phyloP scores from a whole-genome alignment of 2,329 filamentous ascomycete genomes.

The Cladosporium sp. region DNA sequence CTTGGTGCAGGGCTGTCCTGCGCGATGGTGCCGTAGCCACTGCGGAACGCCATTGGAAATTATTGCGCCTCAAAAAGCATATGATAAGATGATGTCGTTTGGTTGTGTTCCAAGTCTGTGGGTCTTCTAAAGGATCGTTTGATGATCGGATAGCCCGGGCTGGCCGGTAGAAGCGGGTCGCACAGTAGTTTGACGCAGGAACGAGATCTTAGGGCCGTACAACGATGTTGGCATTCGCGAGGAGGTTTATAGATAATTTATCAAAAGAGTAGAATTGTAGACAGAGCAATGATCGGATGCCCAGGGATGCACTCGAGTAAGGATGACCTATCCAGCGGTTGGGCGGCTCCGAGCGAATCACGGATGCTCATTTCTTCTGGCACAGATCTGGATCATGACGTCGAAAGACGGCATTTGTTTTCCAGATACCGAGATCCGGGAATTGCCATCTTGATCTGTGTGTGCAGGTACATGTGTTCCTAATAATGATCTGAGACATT shows the following conservation, averaged over 20 bases:
- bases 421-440: not conserved
- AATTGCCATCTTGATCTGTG: not conserved
- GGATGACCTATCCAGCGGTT: not conserved
- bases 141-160: not conserved
- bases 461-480: not conserved
- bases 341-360: not conserved
- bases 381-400: conserved; percentile 2
- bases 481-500: not conserved
- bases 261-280: not conserved
- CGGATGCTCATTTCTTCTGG: not conserved
- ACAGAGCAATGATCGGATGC: not conserved
- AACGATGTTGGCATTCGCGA: not conserved
- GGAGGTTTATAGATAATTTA: not conserved
- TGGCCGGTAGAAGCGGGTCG: not conserved
- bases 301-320: not conserved
- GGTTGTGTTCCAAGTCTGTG: not conserved
- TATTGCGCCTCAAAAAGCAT: not conserved
- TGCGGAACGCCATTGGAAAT: not conserved
- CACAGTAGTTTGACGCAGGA: not conserved
- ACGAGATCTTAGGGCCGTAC: conserved; percentile 4
- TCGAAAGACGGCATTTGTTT: not conserved
- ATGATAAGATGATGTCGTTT: not conserved
- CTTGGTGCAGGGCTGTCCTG: not conserved
- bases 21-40: conserved; percentile 5
- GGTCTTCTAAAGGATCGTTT: not conserved